Base-by-base conservation (phyloP, 2,329 filamentous ascomycete species). In the Fusarium dlaminii region DNA sequence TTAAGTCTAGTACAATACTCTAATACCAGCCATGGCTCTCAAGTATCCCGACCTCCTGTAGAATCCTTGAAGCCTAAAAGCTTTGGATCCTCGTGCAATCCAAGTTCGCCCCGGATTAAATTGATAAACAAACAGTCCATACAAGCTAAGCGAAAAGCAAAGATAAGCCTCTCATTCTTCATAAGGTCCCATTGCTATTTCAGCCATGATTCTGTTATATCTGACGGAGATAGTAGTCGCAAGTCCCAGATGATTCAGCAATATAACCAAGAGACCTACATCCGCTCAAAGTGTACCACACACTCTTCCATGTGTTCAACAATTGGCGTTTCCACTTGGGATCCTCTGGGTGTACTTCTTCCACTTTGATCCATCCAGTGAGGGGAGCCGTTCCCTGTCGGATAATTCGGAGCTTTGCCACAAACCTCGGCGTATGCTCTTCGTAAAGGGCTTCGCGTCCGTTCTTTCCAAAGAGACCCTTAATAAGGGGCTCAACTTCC, bases 281-380 rank as follows among this genome's bases (percentile, higher is more conserved):
- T 39, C 37, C 20, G 15, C 36, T 4, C 39, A 45, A 27, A 29
- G 43, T 46, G 20, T 22, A 48, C 46, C 27, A 49, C 0, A 49
- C 46, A n/a, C 20, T n/a, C 20, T 49, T 49, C 46, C 46, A 30
- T 6, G 29, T 49, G 46, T n/a, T 13, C 0, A 49, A 0, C 2
- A 49, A 1, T 13, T 49, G 20, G 5, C 0, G 7, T 49, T 30
- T 49, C 29, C 46, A 49, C 0, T 30, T 30, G 1, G 46, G 29
- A n/a, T 49, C 4, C 2, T 13, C 0, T 3, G 6, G 46, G 0
- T 0, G 10, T 17, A 12, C 20, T 17, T 5, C 0, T n/a, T 49
- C 29, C 0, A 30, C 27, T n/a, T 49, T 49, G 10, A 30, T 49
- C 46, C 20, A 49, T 49, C 29, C 29, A 30, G 20, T 49, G 3